Evolutionary conservation across 2,329 filamentous ascomycete genomes (phyloP).

Genomic region (Trichophyton rubrum): DNA sequence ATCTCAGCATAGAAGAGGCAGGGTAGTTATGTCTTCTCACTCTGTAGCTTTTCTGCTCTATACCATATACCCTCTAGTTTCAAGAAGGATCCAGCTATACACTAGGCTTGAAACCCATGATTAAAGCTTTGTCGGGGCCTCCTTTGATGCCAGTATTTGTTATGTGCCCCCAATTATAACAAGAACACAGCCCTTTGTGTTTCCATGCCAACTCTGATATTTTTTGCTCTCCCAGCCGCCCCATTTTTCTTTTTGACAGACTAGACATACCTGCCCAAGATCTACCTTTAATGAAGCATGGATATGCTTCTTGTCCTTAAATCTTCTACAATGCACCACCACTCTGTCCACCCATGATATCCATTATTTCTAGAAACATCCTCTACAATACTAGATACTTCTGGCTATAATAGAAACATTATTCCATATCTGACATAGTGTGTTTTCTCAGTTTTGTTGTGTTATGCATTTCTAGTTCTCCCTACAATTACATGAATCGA

Average conservation of each 20-base stretch:
- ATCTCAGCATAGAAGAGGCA: neutral
- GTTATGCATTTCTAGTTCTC: neutral
- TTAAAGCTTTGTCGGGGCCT: neutral
- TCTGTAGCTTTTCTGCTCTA: neutral
- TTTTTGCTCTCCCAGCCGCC: neutral
- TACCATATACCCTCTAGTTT: neutral
- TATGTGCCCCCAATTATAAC: neutral
- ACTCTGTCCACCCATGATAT: neutral
- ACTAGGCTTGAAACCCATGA: neutral
- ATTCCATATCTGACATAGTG: neutral
- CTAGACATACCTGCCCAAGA: neutral
- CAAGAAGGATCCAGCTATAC: constrained; percentile 1
- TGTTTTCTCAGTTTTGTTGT: neutral
- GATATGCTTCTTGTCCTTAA: neutral
- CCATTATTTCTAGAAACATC: neutral
- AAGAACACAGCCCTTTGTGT: constrained; percentile 3
- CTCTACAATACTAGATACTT: neutral
- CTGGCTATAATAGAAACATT: neutral
- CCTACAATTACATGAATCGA: neutral
- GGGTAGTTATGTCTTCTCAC: constrained; percentile 5
- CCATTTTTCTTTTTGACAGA: neutral
- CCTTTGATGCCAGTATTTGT: neutral
- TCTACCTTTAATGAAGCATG: neutral
- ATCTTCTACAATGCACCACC: neutral
- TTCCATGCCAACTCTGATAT: neutral